A percentile compares a stretch with the other conserved stretches of the same genome.
These are phyloP conservation scores for Kodamaea kaohsiungensis DNA, from an alignment of 805 yeast species.

Conservation along the genomic window DNA sequence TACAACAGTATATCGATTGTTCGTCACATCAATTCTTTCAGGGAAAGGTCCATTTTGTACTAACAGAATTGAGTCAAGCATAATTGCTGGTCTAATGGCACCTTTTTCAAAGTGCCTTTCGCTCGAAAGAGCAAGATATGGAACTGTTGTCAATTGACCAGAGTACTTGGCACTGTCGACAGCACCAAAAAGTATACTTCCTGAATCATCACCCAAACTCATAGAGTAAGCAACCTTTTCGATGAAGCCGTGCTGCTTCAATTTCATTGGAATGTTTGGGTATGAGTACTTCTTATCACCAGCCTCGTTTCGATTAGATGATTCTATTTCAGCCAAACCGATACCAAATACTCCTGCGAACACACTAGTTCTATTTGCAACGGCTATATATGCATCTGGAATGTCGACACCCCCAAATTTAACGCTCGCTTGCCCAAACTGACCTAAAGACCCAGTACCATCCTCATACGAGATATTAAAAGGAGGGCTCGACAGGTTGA, in stretches of 20 bases:
- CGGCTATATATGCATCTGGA: constrained; percentile 15
- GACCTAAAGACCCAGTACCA: constrained; percentile 48
- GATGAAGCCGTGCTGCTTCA: constrained; percentile 30
- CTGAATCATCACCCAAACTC: constrained; percentile 28
- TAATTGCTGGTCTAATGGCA: not conserved
- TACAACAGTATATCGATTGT: not conserved
- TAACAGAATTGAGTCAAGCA: not conserved
- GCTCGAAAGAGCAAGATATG: constrained; percentile 3
- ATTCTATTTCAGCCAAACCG: not conserved
- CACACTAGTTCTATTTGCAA: constrained; percentile 15
- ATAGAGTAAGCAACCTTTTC: constrained; percentile 24
- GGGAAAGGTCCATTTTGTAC: not conserved
- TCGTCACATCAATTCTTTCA: not conserved
- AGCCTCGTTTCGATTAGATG: not conserved
- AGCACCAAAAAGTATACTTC: constrained; percentile 31
- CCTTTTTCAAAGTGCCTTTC: no score
- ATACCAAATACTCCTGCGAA: constrained; percentile 16
- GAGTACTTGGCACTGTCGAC: constrained; percentile 27
- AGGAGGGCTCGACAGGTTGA: constrained; percentile 11
- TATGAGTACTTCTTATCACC: constrained; percentile 33
- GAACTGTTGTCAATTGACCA: constrained; percentile 24
- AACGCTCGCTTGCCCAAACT: constrained; percentile 38
- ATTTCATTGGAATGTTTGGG: constrained; percentile 29
- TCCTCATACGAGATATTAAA: constrained; percentile 50
- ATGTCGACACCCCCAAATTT: constrained; percentile 13